Base-by-base conservation (phyloP, 495 filamentous ascomycete species). In the Chaetomium cochliodes region DNA sequence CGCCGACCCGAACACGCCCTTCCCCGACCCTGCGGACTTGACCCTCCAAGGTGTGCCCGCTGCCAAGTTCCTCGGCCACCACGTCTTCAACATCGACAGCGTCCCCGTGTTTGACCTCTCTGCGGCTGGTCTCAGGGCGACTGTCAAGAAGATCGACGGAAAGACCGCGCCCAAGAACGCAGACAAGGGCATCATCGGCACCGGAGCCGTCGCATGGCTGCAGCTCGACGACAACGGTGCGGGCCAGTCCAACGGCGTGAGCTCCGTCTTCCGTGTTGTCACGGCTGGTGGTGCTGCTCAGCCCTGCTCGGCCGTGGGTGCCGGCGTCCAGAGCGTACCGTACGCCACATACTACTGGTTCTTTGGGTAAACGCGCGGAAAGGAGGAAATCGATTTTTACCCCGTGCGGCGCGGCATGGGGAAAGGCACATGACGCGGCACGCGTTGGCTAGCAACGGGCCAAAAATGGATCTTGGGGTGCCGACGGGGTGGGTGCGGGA, bases 271-370 rank as follows among this genome's bases (percentile, higher is more conserved):
- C 70, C 83, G 90, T 41, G 84, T 92, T 22, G 72, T 84, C 60
- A 92, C 89, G 1, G 85, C 85, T 15, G 86, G 86, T n/a, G 90
- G 89, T 22, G 70, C 68, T 33, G 58, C 84, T 9, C 80, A 81
- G 51, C 58, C 76, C n/a, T 86, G 81, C 15, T 82, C 79, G 62
- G 66, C 74, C 1, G 71, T 66, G 0, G 78, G 77, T 0, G 67
- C 65, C 12, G 70, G 74, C 1, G 70, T 81, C 33, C 71, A 80
- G 68, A 81, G 74, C 63, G 81, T 90, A 5, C 80, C 84, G 13
- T 92, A 92, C 74, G 77, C 87, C 0, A 84, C 89, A 0, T 83
- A 85, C 72, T 92, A 92, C 73, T 91, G 86, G 86, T 85, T 91
- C 62, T 91, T 85, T 69, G 78, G 76, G 44, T 72, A 62, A 68